Base-by-base conservation (phyloP, 1,139 yeast genomes). In the Lodderomyces theae region DNA sequence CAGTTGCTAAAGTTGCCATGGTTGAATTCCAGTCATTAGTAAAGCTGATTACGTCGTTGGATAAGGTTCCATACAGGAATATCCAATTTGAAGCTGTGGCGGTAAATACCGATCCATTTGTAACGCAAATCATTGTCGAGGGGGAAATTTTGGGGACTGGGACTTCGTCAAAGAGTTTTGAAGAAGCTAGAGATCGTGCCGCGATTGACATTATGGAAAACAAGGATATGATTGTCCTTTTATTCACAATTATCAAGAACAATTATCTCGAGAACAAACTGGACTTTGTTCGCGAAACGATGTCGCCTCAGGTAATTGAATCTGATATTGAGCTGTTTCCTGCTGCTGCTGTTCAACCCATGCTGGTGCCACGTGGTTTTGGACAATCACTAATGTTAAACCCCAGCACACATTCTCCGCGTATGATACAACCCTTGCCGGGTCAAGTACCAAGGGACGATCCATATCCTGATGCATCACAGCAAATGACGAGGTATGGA, bases 21-120 rank as follows among this genome's bases (percentile, higher is more conserved):
- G 52, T 53, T 30, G 66, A 64, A 48, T 56, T 69, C 38, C 53
- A 57, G 11, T 65, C 68, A 39, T 49, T 70, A 33, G 56, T 69
- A 40, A 48, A 56, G 37, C 53, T 58, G 34, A 52, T 54, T 30
- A 53, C 58, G 32, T 57, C 50, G 44, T 32, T 53, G 5, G 51
- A 54, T 28, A 46, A 45, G 23, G 35, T 51, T 1, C 50, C 57
- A 7, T 49, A 53, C 4, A 46, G 51, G 1, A 50, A 53, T 19
- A 50, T 56, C 16, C 40, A 47, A 12, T 55, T 60, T 42, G 60
- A 60, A 40, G 60, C 53, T 29, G 42, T 38, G 9, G 50, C 53
- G 30, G 41, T 60, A 8, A 62, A 59, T 21, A 45, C 53, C 0
- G 70, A 66, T 29, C 72, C 73, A 2, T 58, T 34, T 44, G 72